Evolutionary conservation across 768 basidiomycete species (phyloP).

Genomic region (Multifurca ochricompacta): DNA sequence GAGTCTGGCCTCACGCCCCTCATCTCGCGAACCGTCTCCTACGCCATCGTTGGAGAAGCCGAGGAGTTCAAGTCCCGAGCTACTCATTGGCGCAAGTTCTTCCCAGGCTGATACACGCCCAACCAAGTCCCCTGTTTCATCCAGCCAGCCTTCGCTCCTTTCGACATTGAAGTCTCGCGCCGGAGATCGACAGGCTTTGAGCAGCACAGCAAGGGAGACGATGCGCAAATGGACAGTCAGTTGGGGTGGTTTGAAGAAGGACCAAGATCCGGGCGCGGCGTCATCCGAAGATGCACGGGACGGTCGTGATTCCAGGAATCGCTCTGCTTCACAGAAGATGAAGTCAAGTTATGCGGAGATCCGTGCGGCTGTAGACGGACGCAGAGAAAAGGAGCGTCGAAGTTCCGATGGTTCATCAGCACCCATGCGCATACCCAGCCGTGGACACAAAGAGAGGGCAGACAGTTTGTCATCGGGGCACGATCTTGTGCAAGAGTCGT

Average conservation of each 20-base stretch:
- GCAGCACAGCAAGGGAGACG: slow-evolving; percentile 78
- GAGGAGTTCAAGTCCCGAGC: slow-evolving; percentile 5
- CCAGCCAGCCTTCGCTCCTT: slow-evolving; percentile 37
- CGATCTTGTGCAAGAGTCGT: slow-evolving; percentile 20
- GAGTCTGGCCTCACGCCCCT: background rate
- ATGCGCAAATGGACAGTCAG: slow-evolving; percentile 90
- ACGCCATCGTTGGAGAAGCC: slow-evolving; percentile 8
- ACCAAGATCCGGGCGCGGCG: slow-evolving; percentile 24
- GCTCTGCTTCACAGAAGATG: slow-evolving; percentile 4
- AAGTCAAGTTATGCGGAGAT: slow-evolving; percentile 67
- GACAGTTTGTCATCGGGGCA: slow-evolving; percentile 24
- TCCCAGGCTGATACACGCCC: background rate
- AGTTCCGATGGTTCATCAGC: slow-evolving; percentile 23
- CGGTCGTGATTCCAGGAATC: background rate
- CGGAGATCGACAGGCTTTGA: slow-evolving; percentile 77
- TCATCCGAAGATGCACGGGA: slow-evolving; percentile 20
- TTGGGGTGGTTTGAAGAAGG: slow-evolving; percentile 62
- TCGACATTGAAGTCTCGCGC: slow-evolving; percentile 71
- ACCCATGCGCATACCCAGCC: slow-evolving; percentile 31
- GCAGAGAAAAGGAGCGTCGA: slow-evolving; percentile 34
- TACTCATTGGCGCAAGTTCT: background rate
- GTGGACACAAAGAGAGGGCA: slow-evolving; percentile 25
- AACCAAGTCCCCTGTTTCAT: background rate
- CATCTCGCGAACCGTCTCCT: slow-evolving; percentile 16
- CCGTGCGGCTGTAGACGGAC: slow-evolving; percentile 64